phyloP scores from a whole-genome alignment of 2,329 filamentous ascomycete species.

The Periconia digitata region DNA sequence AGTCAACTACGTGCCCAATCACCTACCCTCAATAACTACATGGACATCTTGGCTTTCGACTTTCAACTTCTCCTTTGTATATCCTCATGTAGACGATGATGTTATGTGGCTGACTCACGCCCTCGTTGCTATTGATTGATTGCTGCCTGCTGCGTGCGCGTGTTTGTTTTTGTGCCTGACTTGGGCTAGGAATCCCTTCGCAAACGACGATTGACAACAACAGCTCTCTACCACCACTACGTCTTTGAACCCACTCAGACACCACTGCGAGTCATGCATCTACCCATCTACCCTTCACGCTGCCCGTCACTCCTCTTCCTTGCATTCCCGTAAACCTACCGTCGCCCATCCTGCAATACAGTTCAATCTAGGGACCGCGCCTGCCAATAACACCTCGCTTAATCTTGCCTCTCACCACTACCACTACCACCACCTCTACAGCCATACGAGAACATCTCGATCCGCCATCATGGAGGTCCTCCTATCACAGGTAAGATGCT shows the following conservation, averaged over 20 bases:
- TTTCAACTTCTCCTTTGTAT: too few relatives aligned
- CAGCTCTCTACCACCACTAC: not conserved
- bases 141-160: too few relatives aligned
- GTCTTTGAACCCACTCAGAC: not conserved
- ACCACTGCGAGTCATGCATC: not conserved
- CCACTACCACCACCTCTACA: constrained; percentile 4
- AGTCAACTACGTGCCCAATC: too few relatives aligned
- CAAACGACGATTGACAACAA: constrained; percentile 10
- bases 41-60: too few relatives aligned
- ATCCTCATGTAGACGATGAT: constrained; percentile 9
- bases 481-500: constrained; percentile 57
- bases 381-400: not conserved
- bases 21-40: too few relatives aligned
- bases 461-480: constrained; percentile 68
- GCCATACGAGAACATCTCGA: constrained; percentile 2
- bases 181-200: constrained; percentile 23
- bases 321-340: not conserved
- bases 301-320: not conserved
- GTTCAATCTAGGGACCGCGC: not conserved
- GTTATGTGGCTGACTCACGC: constrained; percentile 12
- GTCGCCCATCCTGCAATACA: not conserved
- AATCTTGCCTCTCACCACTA: not conserved
- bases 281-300: not conserved
- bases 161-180: constrained; percentile 24
- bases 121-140: constrained; percentile 3